phyloP scores from a whole-genome alignment of 345 rosid species.

The Geranium rotundifolium region DNA sequence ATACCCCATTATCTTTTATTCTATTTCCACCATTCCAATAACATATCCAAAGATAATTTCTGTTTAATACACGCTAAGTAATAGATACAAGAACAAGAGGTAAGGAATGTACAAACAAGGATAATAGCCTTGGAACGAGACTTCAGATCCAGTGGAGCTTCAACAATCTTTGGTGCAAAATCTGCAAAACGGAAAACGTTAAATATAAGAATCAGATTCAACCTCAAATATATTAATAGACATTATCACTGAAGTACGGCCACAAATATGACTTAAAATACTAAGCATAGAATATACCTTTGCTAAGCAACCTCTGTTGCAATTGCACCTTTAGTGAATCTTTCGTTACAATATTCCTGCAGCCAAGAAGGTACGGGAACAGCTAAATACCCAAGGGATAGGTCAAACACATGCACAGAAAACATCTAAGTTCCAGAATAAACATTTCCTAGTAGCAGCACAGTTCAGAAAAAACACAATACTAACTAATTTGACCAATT shows the following conservation, averaged over 20 bases:
- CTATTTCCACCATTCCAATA: neutral
- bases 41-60: neutral
- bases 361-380: conserved; percentile 4
- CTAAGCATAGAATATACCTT: conserved; percentile 29
- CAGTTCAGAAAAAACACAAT: too few relatives aligned
- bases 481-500: too few relatives aligned
- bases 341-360: conserved; percentile 48
- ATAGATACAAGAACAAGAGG: conserved; percentile 12
- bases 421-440: too few relatives aligned
- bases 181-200: conserved; percentile 30
- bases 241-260: neutral
- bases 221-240: neutral
- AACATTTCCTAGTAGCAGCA: too few relatives aligned
- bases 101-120: conserved; percentile 91
- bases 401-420: neutral
- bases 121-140: conserved; percentile 63
- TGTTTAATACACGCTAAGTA: neutral
- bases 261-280: neutral
- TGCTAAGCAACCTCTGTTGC: conserved; percentile 37
- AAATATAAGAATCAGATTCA: neutral
- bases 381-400: neutral
- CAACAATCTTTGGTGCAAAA: conserved; percentile 30
- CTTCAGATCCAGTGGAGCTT: conserved; percentile 20
- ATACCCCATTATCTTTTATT: neutral
- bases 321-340: conserved; percentile 40